Conservation (phyloP, 495 filamentous ascomycete species). For the Aspergillus diversus region DNA sequence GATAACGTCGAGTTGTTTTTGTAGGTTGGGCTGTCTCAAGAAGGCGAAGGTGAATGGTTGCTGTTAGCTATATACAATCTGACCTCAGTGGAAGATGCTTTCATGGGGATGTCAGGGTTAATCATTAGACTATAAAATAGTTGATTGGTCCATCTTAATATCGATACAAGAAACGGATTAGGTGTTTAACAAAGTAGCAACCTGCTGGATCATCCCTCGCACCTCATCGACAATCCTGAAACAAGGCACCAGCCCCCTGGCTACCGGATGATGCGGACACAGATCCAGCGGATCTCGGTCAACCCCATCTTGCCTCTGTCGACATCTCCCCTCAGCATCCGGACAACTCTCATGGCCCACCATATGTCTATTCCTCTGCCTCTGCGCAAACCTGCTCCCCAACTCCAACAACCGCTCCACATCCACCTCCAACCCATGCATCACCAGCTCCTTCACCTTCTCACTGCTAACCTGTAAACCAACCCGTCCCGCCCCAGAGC, state of each 20-base stretch:
- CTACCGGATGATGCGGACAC: conserved; percentile 9
- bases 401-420: conserved; percentile 7
- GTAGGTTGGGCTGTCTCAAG: conserved; percentile 35
- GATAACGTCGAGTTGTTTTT: conserved; percentile 62
- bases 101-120: too few species aligned
- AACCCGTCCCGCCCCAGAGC: conserved; percentile 1
- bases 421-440: conserved; percentile 9
- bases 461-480: conserved; percentile 7
- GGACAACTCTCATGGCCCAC: conserved; percentile 9
- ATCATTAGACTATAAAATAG: too few species aligned
- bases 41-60: too few species aligned
- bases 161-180: too few species aligned
- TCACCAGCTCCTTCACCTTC: conserved; percentile 12
- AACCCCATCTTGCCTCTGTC: conserved; percentile 5
- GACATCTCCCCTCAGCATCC: conserved; percentile 8
- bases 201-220: conserved; percentile 10
- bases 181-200: neutral
- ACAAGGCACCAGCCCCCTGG: conserved; percentile 11
- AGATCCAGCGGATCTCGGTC: conserved; percentile 7
- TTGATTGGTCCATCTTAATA: too few species aligned
- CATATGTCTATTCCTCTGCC: conserved; percentile 10
- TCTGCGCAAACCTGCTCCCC: conserved; percentile 6
- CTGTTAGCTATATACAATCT: too few species aligned
- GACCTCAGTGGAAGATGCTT: too few species aligned
- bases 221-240: conserved; percentile 13